phyloP scores from a whole-genome alignment of 2,329 filamentous ascomycete species.

The Fusarium odoratissimum region DNA sequence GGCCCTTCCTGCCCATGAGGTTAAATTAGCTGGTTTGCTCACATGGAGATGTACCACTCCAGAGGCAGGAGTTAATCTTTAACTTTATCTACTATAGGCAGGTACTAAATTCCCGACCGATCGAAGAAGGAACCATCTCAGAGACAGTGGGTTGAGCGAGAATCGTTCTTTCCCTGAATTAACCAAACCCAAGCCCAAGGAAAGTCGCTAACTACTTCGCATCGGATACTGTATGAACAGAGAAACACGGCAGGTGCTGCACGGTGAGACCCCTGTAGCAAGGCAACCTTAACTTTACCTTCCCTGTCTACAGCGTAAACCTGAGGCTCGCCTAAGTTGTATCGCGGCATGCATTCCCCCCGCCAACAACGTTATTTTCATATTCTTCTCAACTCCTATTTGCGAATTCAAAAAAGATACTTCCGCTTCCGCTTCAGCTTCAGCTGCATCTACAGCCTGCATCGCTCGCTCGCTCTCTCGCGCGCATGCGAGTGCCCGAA shows the following conservation, averaged over 20 bases:
- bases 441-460: constrained; percentile 10
- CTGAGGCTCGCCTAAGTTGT: constrained; percentile 38
- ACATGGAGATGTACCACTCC: not conserved
- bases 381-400: constrained; percentile 32
- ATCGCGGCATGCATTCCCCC: constrained; percentile 30
- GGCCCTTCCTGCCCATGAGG: not conserved
- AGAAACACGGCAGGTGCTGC: not conserved
- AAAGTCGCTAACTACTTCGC: not conserved
- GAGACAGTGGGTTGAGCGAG: not conserved
- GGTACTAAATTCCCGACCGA: not conserved
- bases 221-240: not conserved
- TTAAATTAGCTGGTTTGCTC: not conserved
- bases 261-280: constrained; percentile 28
- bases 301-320: constrained; percentile 18
- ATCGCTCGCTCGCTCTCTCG: not conserved
- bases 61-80: constrained; percentile 23
- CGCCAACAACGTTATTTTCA: constrained; percentile 24
- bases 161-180: not conserved
- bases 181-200: not conserved
- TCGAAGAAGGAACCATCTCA: not conserved
- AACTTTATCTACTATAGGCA: constrained; percentile 24
- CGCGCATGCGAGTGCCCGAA: not conserved
- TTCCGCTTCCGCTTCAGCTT: constrained; percentile 19
- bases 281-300: constrained; percentile 31
- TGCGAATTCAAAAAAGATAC: constrained; percentile 13